Evolutionary conservation across 176 grass and related monocot genomes (phyloP).

Genomic region (Pharus latifolius): DNA sequence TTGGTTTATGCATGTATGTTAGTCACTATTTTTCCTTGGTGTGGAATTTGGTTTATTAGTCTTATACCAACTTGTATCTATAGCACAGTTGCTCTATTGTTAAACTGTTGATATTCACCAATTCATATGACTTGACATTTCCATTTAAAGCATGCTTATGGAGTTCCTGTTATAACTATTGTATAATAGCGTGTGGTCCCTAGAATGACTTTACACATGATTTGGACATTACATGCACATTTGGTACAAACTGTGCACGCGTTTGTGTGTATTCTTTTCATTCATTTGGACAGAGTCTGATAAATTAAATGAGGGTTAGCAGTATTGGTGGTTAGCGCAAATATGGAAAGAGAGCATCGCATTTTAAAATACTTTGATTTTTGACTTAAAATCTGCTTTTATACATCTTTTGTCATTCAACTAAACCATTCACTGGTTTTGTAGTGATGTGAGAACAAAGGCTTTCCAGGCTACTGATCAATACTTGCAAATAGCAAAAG

Average conservation of each 20-base stretch:
- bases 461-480: conserved; percentile 97
- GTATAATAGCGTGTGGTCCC: background rate
- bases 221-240: conserved; percentile 9
- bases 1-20: background rate
- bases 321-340: background rate
- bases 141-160: background rate
- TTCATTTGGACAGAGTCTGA: background rate
- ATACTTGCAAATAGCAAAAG: conserved; percentile 79
- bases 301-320: background rate
- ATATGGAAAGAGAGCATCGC: background rate
- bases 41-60: background rate
- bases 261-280: background rate
- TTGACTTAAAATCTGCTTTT: conserved; percentile 2
- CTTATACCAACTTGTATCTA: background rate
- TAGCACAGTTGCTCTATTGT: background rate
- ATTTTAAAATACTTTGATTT: background rate
- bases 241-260: background rate
- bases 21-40: background rate
- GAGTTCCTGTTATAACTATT: background rate
- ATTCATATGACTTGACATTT: background rate
- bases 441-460: conserved; percentile 91
- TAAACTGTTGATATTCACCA: background rate
- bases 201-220: background rate
- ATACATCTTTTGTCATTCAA: background rate
- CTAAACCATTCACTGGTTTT: conserved; percentile 9